Conservation (phyloP, 257 asterid species). For the Dorcoceras hygrometricum region DNA sequence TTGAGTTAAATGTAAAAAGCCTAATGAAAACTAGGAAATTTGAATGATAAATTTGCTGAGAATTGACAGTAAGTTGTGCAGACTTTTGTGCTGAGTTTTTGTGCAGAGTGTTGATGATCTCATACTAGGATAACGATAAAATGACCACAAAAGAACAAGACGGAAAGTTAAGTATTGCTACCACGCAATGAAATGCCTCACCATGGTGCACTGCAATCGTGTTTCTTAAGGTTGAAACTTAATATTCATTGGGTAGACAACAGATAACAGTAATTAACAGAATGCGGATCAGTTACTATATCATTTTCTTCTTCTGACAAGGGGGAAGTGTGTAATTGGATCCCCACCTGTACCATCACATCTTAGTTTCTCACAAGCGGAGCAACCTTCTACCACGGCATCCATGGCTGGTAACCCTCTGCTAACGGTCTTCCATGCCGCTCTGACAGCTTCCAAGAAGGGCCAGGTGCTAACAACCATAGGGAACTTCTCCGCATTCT, state of each 20-base stretch:
- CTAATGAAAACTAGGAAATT: too few species aligned
- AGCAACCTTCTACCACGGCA: slow-evolving; percentile 85
- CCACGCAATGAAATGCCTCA: slow-evolving; percentile 9
- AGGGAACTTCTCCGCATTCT: slow-evolving; percentile 44
- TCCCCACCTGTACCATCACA: slow-evolving; percentile 92
- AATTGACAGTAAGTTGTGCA: too few species aligned
- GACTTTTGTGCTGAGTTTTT: too few species aligned
- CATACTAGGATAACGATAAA: slow-evolving; percentile 10
- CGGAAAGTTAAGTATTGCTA: not conserved
- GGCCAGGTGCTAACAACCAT: slow-evolving; percentile 97
- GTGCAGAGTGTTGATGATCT: too few species aligned
- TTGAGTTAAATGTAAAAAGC: too few species aligned
- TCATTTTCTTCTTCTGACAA: not conserved
- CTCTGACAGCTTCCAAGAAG: slow-evolving; percentile 83
- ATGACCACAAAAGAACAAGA: slow-evolving; percentile 5
- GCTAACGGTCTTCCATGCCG: slow-evolving; percentile 71
- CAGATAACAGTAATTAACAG: slow-evolving; percentile 8
- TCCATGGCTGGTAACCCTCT: slow-evolving; percentile 72
- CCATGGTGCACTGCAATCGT: not conserved
- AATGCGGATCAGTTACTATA: not conserved
- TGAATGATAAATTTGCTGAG: too few species aligned
- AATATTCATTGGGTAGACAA: not conserved
- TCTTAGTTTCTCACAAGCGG: slow-evolving; percentile 79
- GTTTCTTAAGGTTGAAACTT: slow-evolving; percentile 6
- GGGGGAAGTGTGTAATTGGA: not conserved